Percentiles rank a stretch among this genome's conserved stretches.
phyloP scores from a whole-genome alignment of 1,284 basidiomycete species.

The Anthracocystis walkeri region DNA sequence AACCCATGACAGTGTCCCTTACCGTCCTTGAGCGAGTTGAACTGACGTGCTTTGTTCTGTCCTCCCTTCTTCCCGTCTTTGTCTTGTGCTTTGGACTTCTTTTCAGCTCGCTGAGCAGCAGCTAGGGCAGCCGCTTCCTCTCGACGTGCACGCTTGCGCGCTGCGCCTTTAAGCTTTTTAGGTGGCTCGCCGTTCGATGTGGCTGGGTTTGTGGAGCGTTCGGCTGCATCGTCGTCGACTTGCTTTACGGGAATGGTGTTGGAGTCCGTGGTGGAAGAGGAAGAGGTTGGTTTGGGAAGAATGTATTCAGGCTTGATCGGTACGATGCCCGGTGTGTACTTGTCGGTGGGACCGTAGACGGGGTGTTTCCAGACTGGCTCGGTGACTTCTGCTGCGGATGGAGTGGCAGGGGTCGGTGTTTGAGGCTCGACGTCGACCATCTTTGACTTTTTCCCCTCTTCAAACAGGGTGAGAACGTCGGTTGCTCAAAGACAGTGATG shows the following conservation, averaged over 20 bases:
- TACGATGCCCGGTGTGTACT: slow-evolving; percentile 51
- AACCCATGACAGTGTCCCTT: slow-evolving; percentile 38
- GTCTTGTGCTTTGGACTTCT: slow-evolving; percentile 25
- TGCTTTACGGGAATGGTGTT: slow-evolving; percentile 1
- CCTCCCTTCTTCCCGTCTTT: slow-evolving; percentile 27
- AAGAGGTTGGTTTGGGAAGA: slow-evolving; percentile 29
- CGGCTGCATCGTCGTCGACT: slow-evolving; percentile 42
- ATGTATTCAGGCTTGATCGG: slow-evolving; percentile 54
- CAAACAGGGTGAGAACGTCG: not conserved
- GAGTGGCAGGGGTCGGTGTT: not conserved
- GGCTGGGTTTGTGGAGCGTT: slow-evolving; percentile 28
- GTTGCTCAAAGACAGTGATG: not conserved
- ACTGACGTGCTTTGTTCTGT: slow-evolving; percentile 56
- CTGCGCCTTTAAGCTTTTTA: slow-evolving; percentile 53
- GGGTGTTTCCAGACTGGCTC: slow-evolving; percentile 42
- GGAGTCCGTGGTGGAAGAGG: not conserved
- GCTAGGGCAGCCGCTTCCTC: slow-evolving; percentile 43
- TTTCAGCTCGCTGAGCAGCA: slow-evolving; percentile 25
- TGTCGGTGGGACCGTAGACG: slow-evolving; percentile 42
- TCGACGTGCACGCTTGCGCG: slow-evolving; percentile 37
- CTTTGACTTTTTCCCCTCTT: not conserved
- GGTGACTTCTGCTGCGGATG: not conserved
- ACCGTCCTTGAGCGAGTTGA: slow-evolving; percentile 34
- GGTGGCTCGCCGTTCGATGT: slow-evolving; percentile 9
- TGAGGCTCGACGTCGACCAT: slow-evolving; percentile 8